phyloP scores from a whole-genome alignment of 768 basidiomycete genomes.

The Rickenella mellea region DNA sequence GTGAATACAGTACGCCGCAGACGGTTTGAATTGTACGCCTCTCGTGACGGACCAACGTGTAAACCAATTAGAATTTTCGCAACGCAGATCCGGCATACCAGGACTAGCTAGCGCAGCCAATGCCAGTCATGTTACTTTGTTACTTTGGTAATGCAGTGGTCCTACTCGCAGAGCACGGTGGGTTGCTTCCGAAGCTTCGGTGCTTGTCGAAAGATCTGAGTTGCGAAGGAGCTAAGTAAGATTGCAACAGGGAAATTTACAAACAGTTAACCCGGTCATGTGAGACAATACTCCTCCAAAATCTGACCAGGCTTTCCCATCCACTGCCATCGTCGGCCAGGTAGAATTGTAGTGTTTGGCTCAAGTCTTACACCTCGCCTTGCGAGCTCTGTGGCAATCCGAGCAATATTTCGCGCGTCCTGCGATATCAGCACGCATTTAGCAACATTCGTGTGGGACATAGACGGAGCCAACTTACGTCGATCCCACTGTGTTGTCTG shows the following conservation, averaged over 20 bases:
- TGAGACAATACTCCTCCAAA: constrained; percentile 32
- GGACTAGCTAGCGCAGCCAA: too few relatives aligned
- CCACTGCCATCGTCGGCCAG: constrained; percentile 69
- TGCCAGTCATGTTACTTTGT: not conserved
- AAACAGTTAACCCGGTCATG: constrained; percentile 10
- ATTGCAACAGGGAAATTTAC: not conserved
- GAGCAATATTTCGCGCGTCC: constrained; percentile 87
- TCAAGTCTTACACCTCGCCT: constrained; percentile 54
- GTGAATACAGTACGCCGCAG: too few relatives aligned
- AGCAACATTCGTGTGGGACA: not conserved
- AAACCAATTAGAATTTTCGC: too few relatives aligned
- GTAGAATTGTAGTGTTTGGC: constrained; percentile 64
- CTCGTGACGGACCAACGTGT: too few relatives aligned
- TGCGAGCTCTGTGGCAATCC: constrained; percentile 74
- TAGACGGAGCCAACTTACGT: constrained; percentile 46
- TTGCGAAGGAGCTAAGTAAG: not conserved
- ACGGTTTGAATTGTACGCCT: too few relatives aligned
- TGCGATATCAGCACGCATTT: constrained; percentile 19
- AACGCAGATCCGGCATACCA: too few relatives aligned
- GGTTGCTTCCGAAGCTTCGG: not conserved
- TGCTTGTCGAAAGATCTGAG: not conserved
- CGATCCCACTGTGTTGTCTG: constrained; percentile 80
- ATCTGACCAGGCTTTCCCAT: constrained; percentile 74
- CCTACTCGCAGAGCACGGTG: not conserved
- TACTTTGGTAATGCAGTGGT: not conserved